A percentile compares a stretch with the other conserved stretches of the same genome.
Evolutionary conservation across 352 stramenopile species (phyloP).

Genomic region (Phytophthora palmivora): DNA sequence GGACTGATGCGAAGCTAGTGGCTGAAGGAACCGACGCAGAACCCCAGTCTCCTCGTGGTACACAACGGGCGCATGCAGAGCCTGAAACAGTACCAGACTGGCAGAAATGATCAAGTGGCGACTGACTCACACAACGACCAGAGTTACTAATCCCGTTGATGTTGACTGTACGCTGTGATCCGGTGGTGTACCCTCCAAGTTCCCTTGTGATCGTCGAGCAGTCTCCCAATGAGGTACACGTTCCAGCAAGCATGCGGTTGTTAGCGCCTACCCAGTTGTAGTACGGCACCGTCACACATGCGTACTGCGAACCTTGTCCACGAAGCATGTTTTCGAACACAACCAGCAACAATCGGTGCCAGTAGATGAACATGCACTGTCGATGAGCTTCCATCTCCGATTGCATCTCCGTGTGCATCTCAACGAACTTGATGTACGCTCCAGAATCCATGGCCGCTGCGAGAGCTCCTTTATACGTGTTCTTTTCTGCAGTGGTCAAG

Average conservation of each 20-base stretch:
- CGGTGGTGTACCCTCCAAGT: conserved; percentile 46
- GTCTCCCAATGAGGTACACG: conserved; percentile 49
- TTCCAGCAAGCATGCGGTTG: conserved; percentile 38
- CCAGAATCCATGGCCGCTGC: conserved; percentile 59
- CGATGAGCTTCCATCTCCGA: conserved; percentile 57
- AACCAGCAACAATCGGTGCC: no score
- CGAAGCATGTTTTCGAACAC: no score
- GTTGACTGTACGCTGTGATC: conserved; percentile 24
- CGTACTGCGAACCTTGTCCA: conserved; percentile 50
- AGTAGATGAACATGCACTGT: conserved; percentile 68
- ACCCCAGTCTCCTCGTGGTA: conserved; percentile 58
- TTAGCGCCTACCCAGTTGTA: conserved; percentile 78
- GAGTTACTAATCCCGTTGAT: conserved; percentile 56
- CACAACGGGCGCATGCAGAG: conserved; percentile 44
- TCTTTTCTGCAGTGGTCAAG: conserved; percentile 41
- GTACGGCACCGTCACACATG: conserved; percentile 82
- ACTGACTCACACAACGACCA: conserved; percentile 46
- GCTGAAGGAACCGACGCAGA: conserved; percentile 33
- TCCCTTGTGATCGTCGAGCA: conserved; percentile 55
- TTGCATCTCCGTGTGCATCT: conserved; percentile 70
- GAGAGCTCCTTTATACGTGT: conserved; percentile 55
- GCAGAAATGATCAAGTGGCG: conserved; percentile 67
- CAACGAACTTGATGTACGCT: conserved; percentile 63
- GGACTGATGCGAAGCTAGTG: conserved; percentile 53
- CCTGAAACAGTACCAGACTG: conserved; percentile 33